A percentile compares a stretch with the other conserved stretches of the same genome.
Conservation (phyloP, 768 basidiomycete genomes). For the Russula lepida region DNA sequence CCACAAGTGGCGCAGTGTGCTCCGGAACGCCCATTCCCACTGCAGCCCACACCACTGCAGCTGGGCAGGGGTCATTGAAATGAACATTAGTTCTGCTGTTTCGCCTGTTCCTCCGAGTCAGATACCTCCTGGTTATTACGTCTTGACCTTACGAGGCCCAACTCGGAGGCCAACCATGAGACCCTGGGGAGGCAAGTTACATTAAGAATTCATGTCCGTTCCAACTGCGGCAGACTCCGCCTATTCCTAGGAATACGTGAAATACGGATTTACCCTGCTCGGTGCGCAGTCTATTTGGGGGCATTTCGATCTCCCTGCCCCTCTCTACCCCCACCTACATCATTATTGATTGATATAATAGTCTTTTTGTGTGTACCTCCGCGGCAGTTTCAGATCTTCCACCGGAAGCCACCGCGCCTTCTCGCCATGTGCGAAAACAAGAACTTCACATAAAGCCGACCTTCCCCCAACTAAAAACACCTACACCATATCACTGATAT, state of each 20-base stretch:
- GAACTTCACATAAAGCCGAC: background rate
- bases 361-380: background rate
- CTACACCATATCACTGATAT: background rate
- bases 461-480: no score
- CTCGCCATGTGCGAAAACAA: background rate
- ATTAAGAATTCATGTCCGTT: background rate
- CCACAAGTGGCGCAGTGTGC: background rate
- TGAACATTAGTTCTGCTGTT: background rate
- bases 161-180: background rate
- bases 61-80: background rate
- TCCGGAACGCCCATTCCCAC: background rate
- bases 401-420: background rate
- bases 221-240: background rate
- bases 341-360: background rate
- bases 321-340: background rate
- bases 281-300: background rate
- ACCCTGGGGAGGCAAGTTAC: background rate
- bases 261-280: background rate
- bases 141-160: background rate
- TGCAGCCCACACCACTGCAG: no score
- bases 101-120: background rate
- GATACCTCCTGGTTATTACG: background rate
- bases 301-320: background rate
- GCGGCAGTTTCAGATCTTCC: background rate
- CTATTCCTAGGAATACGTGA: background rate